Conservation (phyloP, 225 moss, liverwort and hornwort species). For the Straminergon stramineum region DNA sequence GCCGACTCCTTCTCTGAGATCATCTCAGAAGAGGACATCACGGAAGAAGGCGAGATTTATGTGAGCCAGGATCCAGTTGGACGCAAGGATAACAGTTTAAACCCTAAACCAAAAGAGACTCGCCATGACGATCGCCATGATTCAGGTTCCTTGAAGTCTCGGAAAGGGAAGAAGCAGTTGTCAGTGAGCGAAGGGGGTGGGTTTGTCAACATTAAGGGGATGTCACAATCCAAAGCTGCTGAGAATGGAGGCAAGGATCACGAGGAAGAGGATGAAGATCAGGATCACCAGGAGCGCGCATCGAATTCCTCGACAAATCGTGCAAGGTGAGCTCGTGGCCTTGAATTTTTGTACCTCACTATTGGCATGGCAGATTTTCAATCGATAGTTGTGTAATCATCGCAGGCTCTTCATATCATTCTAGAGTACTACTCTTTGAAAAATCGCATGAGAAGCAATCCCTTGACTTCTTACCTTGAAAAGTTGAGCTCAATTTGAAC, state of each 20-base stretch:
- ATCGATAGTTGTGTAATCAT: not conserved
- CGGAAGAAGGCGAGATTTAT: constrained; percentile 16
- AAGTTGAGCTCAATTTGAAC: not conserved
- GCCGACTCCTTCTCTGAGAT: constrained; percentile 47
- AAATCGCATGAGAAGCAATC: not conserved
- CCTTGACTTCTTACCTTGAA: not conserved
- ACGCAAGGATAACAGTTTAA: not conserved
- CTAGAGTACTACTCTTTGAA: not conserved
- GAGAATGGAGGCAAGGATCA: constrained; percentile 10
- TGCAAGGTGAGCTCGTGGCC: constrained; percentile 1
- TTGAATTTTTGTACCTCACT: not conserved
- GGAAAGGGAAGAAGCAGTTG: constrained; percentile 11
- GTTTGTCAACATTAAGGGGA: constrained; percentile 17
- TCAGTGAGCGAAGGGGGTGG: constrained; percentile 15
- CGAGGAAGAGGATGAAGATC: not conserved
- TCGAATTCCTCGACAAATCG: constrained; percentile 1
- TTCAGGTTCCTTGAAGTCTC: not conserved
- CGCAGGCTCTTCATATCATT: not conserved
- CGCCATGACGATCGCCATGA: not conserved
- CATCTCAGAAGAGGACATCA: constrained; percentile 8
- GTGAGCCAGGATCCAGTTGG: constrained; percentile 44
- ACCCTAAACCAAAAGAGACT: not conserved
- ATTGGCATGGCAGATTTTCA: not conserved
- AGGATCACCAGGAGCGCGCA: not conserved
- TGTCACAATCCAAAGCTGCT: not conserved